phyloP scores from a whole-genome alignment of 192 early-diverging fungal genomes.

The Backusella circina region DNA sequence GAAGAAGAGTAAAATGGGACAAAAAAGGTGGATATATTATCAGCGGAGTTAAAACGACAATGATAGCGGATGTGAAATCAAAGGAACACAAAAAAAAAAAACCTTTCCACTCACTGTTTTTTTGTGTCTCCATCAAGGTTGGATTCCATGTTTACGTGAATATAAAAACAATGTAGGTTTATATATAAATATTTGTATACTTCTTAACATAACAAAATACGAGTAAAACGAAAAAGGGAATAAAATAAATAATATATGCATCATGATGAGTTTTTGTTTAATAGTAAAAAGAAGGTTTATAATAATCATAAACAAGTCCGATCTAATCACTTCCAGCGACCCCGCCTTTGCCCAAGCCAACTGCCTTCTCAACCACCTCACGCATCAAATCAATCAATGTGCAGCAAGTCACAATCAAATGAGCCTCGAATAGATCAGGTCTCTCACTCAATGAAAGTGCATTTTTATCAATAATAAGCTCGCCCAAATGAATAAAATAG shows the following conservation, averaged over 20 bases:
- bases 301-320: neutral
- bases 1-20: neutral
- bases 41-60: neutral
- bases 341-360: conserved; percentile 26
- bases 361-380: conserved; percentile 28
- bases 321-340: conserved; percentile 23
- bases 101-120: neutral
- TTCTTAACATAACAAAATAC: neutral
- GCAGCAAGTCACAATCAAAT: conserved; percentile 27
- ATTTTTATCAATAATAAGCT: conserved; percentile 19
- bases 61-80: neutral
- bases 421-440: conserved; percentile 19
- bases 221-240: neutral
- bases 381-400: conserved; percentile 30
- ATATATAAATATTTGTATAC: neutral
- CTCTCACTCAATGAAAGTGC: conserved; percentile 4
- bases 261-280: neutral
- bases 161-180: neutral
- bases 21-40: neutral
- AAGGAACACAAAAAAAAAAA: neutral
- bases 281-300: neutral
- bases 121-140: neutral
- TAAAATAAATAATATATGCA: neutral
- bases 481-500: conserved; percentile 26
- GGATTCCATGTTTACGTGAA: neutral